phyloP scores from a whole-genome alignment of 495 filamentous ascomycete genomes.

The Podospora pseudocomata region DNA sequence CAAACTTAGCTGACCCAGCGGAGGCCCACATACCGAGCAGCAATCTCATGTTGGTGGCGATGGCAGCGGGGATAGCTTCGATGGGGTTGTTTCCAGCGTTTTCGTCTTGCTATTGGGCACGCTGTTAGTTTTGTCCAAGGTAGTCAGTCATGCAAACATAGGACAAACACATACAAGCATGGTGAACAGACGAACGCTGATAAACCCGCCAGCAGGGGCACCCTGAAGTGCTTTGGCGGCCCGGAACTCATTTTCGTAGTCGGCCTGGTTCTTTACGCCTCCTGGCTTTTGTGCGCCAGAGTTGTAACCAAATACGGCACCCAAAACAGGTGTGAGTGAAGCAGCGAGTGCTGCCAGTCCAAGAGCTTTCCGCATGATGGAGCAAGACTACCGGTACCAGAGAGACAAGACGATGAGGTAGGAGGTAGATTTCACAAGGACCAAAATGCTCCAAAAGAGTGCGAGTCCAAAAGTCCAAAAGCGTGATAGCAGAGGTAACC shows the following conservation, averaged over 20 bases:
- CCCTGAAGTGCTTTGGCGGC: slow-evolving; percentile 65
- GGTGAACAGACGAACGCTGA: slow-evolving; percentile 59
- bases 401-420: too few relatives aligned
- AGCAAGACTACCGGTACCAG: neutral
- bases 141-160: neutral
- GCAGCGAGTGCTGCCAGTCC: slow-evolving; percentile 33
- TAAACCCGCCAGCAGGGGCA: slow-evolving; percentile 61
- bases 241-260: slow-evolving; percentile 69
- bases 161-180: slow-evolving; percentile 36
- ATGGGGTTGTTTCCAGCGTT: slow-evolving; percentile 55
- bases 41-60: slow-evolving; percentile 64
- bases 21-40: slow-evolving; percentile 79
- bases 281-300: slow-evolving; percentile 61
- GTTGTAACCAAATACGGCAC: slow-evolving; percentile 71
- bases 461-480: slow-evolving; percentile 4
- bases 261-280: slow-evolving; percentile 58
- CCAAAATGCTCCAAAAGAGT: slow-evolving; percentile 9
- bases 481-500: neutral
- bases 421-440: neutral
- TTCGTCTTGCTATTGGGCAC: slow-evolving; percentile 38
- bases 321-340: slow-evolving; percentile 29
- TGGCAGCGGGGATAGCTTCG: slow-evolving; percentile 73
- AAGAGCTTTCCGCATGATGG: slow-evolving; percentile 31
- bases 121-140: slow-evolving; percentile 7
- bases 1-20: slow-evolving; percentile 57